These are phyloP conservation scores for Aspergillus cejpii DNA, from an alignment of 2,329 filamentous ascomycete genomes.

Conservation along the genomic window DNA sequence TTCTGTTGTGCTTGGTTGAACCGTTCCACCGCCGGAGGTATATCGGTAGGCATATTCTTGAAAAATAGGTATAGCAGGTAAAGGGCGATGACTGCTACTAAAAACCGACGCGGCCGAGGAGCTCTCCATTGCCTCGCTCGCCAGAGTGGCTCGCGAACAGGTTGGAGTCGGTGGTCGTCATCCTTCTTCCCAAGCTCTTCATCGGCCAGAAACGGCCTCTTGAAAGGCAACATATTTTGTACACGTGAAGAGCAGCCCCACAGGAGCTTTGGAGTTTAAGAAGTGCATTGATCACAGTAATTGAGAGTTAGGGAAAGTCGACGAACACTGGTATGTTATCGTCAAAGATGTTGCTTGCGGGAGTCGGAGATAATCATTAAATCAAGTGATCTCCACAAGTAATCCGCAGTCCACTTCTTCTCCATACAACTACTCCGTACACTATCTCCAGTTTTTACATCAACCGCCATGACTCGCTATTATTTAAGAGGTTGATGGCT, in stretches of 20 bases:
- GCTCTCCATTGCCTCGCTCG: slow-evolving; percentile 31
- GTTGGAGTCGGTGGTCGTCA: slow-evolving; percentile 50
- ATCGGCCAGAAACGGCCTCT: slow-evolving; percentile 46
- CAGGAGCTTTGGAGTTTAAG: slow-evolving; percentile 14
- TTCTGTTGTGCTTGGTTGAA: slow-evolving; percentile 22
- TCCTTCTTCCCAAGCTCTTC: slow-evolving; percentile 61
- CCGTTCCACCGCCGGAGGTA: slow-evolving; percentile 31
- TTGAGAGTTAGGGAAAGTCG: neutral
- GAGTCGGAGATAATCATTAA: neutral
- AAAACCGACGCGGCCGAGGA: slow-evolving; percentile 46
- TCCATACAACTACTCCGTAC: neutral
- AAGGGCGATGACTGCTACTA: slow-evolving; percentile 44
- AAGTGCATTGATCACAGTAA: slow-evolving; percentile 9
- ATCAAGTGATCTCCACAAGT: neutral
- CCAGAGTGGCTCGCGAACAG: slow-evolving; percentile 22
- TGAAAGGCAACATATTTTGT: slow-evolving; percentile 36
- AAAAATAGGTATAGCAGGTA: slow-evolving; percentile 58
- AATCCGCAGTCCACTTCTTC: neutral
- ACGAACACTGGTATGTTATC: too few species aligned
- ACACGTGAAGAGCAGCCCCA: slow-evolving; percentile 17
- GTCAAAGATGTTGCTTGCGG: neutral
- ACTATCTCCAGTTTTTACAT: neutral
- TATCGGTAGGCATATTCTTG: slow-evolving; percentile 54
- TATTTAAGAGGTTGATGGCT: neutral
- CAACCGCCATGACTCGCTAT: neutral